A percentile compares a stretch with the other conserved stretches of the same genome.
phyloP scores from a whole-genome alignment of 768 basidiomycete species.

The Suillus hirtellus region DNA sequence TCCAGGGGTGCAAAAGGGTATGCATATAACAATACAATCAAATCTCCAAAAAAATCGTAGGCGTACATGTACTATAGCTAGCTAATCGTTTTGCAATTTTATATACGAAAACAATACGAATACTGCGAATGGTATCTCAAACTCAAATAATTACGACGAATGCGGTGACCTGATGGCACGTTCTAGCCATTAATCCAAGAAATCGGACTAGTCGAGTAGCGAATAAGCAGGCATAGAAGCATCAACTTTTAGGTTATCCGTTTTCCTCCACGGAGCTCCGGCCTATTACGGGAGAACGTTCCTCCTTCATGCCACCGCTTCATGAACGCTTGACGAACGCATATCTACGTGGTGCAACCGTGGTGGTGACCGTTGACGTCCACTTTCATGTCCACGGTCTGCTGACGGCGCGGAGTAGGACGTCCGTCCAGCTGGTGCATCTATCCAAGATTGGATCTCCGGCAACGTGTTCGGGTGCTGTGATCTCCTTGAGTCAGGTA shows the following conservation, averaged over 20 bases:
- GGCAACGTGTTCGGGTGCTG: slow-evolving; percentile 42
- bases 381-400: slow-evolving; percentile 33
- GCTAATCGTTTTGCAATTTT: slow-evolving; percentile 17
- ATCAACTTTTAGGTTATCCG: slow-evolving; percentile 6
- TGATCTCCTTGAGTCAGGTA: slow-evolving; percentile 35
- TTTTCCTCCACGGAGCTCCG: slow-evolving; percentile 20
- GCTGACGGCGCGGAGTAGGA: slow-evolving; percentile 29
- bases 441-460: slow-evolving; percentile 50
- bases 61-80: slow-evolving; percentile 21
- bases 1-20: slow-evolving; percentile 8
- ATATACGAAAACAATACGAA: slow-evolving; percentile 26
- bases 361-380: slow-evolving; percentile 34
- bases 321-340: slow-evolving; percentile 30
- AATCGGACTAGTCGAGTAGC: slow-evolving; percentile 13
- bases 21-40: slow-evolving; percentile 28
- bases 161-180: slow-evolving; percentile 16
- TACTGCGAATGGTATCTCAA: slow-evolving; percentile 18
- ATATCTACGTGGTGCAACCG: slow-evolving; percentile 36
- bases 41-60: slow-evolving; percentile 31
- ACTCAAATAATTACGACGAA: slow-evolving; percentile 22
- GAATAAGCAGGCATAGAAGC: slow-evolving; percentile 15
- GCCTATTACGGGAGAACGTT: slow-evolving; percentile 16
- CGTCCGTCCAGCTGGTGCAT: slow-evolving; percentile 30
- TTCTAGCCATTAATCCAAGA: slow-evolving; percentile 27
- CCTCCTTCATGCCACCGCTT: slow-evolving; percentile 29